Base-by-base conservation (phyloP, 2,329 filamentous ascomycete species). In the Epichloe glyceriae region DNA sequence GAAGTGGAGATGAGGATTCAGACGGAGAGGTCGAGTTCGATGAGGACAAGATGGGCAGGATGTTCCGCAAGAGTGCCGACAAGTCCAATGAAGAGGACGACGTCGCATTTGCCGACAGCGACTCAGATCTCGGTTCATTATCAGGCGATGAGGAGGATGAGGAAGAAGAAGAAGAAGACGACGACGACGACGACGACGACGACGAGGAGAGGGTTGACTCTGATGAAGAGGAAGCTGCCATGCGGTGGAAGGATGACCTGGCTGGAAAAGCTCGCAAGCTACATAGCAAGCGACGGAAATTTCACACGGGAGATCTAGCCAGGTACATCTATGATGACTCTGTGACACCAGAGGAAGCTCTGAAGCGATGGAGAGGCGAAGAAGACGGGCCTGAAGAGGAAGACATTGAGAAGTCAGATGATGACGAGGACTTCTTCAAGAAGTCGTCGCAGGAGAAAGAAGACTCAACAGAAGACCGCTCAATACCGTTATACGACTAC, bases 81-180 rank as follows among this genome's bases (percentile, higher is more conserved):
- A 71, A 73, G 49, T 71, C 77, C 38, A 74, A 63, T 20, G 73
- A 72, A 11, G 79, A 81, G 22, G 86, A 82, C 33, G 88, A 95
- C 50, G 61, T 97, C 52, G 88, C 83, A 1, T 98, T 96, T 70
- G 93, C 93, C 14, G 93, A 98, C 62, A 95, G 88, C 61, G 94
- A 98, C 66, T 98, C 93, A 0, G 94, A 98, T 64, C 75, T 98
- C 4, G 93, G 93, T 6, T 95, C 91, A 3, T 68, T 96, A 55
- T 95, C 88, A 2, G 72, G 72, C 1, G 67, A 26, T 26, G 26
- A 67, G 0, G 70, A 71, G 4, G 69, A 68, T 0, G 71, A 72
- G 2, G 67, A 66, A 0, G 70, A 71, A 3, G 70, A 69, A 0
- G 72, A 69, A 5, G 71, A 70, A 11, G 69, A 73, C 17, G 67